These are phyloP conservation scores for Furcasterigmium furcatum DNA, from an alignment of 2,329 filamentous ascomycete species.

Conservation along the genomic window DNA sequence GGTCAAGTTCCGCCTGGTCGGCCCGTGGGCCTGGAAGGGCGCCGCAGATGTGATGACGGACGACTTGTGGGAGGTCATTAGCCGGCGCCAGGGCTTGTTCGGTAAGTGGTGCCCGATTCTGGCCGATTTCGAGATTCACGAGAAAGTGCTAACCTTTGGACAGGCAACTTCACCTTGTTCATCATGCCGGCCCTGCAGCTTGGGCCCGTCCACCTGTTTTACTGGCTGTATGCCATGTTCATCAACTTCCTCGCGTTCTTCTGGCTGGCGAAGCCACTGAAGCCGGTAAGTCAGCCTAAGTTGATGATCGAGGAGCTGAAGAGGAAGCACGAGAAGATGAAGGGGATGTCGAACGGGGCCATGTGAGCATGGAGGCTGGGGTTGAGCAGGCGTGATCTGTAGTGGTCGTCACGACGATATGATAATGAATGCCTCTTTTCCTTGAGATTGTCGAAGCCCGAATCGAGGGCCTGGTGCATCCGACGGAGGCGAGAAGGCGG, in stretches of 20 bases:
- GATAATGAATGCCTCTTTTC: no score
- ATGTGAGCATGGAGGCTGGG: no score
- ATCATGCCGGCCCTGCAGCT: conserved; percentile 1
- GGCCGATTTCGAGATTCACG: not conserved
- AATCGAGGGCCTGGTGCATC: no score
- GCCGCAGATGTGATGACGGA: conserved; percentile 33
- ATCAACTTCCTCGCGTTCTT: conserved; percentile 1
- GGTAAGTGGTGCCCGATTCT: conserved; percentile 28
- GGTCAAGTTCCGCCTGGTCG: conserved; percentile 42
- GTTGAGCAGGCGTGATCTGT: no score
- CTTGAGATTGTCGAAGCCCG: no score
- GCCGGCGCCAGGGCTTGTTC: conserved; percentile 28
- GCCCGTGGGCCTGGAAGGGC: conserved; percentile 37
- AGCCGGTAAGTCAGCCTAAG: conserved; percentile 1
- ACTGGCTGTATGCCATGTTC: not conserved
- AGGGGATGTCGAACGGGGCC: not conserved
- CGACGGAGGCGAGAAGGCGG: no score
- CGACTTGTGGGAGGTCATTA: conserved; percentile 36
- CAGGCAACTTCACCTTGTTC: conserved; percentile 2
- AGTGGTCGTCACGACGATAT: no score
- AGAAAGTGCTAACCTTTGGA: not conserved
- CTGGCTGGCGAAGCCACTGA: not conserved
- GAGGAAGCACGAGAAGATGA: not conserved
- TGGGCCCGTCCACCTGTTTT: not conserved
- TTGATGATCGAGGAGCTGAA: not conserved